A percentile compares a stretch with the other conserved stretches of the same genome.
phyloP scores from a whole-genome alignment of 306 rosid species.

The Quercus rubra region DNA sequence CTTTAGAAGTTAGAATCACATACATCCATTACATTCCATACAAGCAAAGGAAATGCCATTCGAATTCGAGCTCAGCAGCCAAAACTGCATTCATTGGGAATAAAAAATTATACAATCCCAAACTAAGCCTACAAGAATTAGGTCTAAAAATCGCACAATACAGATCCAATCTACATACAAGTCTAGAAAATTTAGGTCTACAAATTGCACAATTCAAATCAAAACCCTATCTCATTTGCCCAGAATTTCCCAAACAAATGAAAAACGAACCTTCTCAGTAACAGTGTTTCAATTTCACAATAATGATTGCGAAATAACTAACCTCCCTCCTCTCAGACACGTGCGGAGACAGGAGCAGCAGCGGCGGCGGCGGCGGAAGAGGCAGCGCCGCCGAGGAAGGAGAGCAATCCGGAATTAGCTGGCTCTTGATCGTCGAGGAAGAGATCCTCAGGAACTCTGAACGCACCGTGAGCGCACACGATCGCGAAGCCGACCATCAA shows the following conservation, averaged over 20 bases:
- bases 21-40: too few species aligned
- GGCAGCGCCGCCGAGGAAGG: constrained; percentile 87
- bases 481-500: constrained; percentile 66
- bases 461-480: constrained; percentile 78
- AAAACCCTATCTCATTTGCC: background rate
- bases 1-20: too few species aligned
- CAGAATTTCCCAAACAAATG: background rate
- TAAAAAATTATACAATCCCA: too few species aligned
- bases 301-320: constrained; percentile 18
- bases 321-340: constrained; percentile 55
- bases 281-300: constrained; percentile 18
- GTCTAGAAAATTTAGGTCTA: background rate
- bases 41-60: background rate
- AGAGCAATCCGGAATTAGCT: constrained; percentile 60
- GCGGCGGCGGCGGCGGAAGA: constrained; percentile 52
- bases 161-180: constrained; percentile 26
- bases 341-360: constrained; percentile 57
- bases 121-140: background rate
- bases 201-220: background rate
- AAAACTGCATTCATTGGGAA: background rate
- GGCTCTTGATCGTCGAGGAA: constrained; percentile 93
- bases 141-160: background rate
- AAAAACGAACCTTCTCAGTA: constrained; percentile 2
- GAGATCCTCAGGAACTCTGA: constrained; percentile 84
- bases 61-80: background rate